Base-by-base conservation (phyloP, 495 filamentous ascomycete species). In the Delitschia confertaspora region DNA sequence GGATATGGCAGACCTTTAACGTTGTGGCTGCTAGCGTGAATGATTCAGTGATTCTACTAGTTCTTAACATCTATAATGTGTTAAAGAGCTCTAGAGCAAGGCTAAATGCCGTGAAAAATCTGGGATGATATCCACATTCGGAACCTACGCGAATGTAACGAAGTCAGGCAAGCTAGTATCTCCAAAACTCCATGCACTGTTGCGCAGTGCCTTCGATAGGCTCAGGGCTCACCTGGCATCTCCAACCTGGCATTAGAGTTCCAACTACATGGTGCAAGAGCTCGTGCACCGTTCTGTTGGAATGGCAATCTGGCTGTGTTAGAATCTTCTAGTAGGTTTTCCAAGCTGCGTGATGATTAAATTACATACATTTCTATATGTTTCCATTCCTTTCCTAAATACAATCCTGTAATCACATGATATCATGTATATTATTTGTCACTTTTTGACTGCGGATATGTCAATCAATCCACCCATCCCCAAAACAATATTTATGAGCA, bases 211-310 rank as follows among this genome's bases (percentile, higher is more conserved):
- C 24, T 47, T 47, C 24, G 17, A 29, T 3, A 33, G 0, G 16
- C 42, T 53, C 22, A 8, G 38, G 25, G 36, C 44, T 23, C 51
- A 49, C 22, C 9, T 22, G 5, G n/a, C 38, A 13, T 18, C 24
- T n/a, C 45, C 45, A 3, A 38, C 47, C 18, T 53, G 42, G 49
- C 49, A 53, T 53, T 43, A 46, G 13, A 39, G 36, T 5, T 26
- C 51, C 13, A 33, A 38, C 14, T 22, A 44, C 11, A 41, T 34
- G 38, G 40, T 45, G 0, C 45, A 44, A 19, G 51, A 54, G 25
- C 45, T 54, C 2, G 45, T 53, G 10, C 42, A 53, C 24, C 49
- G 42, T 16, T 53, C n/a, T n/a, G n/a, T n/a, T n/a, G n/a, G n/a
- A n/a, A n/a, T n/a, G n/a, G n/a, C n/a, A n/a, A n/a, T n/a, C n/a